Evolutionary conservation across 2,329 filamentous ascomycete genomes (phyloP), one percentile per base, ranked within the genome.

Genomic region (Neocatenulostroma microsporum): DNA sequence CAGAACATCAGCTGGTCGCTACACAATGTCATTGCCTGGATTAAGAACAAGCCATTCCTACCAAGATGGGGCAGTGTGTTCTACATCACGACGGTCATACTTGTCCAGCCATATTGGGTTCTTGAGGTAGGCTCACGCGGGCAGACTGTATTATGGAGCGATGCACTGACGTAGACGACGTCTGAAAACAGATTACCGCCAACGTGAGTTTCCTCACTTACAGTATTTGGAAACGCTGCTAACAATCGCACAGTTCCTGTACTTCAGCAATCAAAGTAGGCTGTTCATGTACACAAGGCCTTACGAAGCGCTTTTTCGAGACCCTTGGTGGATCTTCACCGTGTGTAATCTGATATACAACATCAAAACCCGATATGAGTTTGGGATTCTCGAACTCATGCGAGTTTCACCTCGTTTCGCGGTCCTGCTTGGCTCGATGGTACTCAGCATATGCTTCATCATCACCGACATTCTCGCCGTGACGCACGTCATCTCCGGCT

Each of bases 281-380:
- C 54, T 78, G 0, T 80, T 80, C 48, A 50, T 62, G 3, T 62
- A 60, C 3, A 78, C 74, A 0, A 58, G 76, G 13, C 76, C 76
- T 0, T 70, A 71, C 34, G 77, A 81, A 53, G 73, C 75, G 2
- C 53, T 80, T 1, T 77, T 74, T 48, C 68, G 76, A 8, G 78
- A 82, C 45, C 78, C 78, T 0, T 82, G 78, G 78, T 82, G 78
- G 78, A 69, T 82, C 13, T 76, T 78, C 45, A 78, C 76, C 0
- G 72, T 70, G 2, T 48, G 69, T 41, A 73, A 66, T 15, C 62
- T 82, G 3, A 73, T 80, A 53, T 79, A 70, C 62, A 76, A 76
- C 30, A 79, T 81, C 53, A 76, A 74, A 40, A 68, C 63, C 19
- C 68, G 74, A 28, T 82, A 82, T 55, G 70, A 75, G 30, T 72